Percentiles rank a stretch among this genome's conserved stretches.
These are phyloP conservation scores for Cyberlindnera saturnus DNA, from an alignment of 805 yeast genomes.

Conservation along the genomic window DNA sequence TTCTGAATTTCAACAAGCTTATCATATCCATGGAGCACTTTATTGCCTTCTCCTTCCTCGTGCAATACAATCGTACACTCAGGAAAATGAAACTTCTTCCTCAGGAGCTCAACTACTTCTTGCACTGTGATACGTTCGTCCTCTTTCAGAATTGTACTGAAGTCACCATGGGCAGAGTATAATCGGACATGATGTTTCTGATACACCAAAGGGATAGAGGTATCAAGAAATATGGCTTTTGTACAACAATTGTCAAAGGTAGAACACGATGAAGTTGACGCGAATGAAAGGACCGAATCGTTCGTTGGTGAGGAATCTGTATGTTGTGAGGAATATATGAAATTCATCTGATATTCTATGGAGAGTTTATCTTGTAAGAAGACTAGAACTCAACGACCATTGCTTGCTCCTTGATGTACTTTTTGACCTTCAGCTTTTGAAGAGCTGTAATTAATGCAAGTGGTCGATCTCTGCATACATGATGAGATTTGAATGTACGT, in stretches of 20 bases:
- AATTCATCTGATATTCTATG: no score
- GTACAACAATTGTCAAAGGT: neutral
- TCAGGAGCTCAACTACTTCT: constrained; percentile 5
- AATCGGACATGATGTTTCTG: constrained; percentile 4
- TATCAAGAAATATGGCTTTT: constrained; percentile 9
- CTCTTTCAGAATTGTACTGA: constrained; percentile 8
- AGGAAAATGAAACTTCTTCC: constrained; percentile 5
- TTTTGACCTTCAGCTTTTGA: no score
- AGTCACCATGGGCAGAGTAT: constrained; percentile 4
- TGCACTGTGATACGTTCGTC: constrained; percentile 6
- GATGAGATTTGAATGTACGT: no score
- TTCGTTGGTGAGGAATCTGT: no score
- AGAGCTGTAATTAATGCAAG: no score
- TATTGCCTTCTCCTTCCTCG: constrained; percentile 3
- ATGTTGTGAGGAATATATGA: no score
- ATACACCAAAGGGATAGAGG: constrained; percentile 3
- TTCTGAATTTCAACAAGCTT: constrained; percentile 12
- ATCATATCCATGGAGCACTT: constrained; percentile 9
- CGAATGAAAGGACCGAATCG: no score
- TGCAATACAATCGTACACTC: constrained; percentile 9
- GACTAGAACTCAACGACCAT: no score
- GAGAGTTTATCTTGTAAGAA: no score
- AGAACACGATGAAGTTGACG: no score
- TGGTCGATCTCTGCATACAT: no score
- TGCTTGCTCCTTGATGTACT: no score